Evolutionary conservation across 768 basidiomycete species (phyloP).

Genomic region (Mycena sanguinolenta): DNA sequence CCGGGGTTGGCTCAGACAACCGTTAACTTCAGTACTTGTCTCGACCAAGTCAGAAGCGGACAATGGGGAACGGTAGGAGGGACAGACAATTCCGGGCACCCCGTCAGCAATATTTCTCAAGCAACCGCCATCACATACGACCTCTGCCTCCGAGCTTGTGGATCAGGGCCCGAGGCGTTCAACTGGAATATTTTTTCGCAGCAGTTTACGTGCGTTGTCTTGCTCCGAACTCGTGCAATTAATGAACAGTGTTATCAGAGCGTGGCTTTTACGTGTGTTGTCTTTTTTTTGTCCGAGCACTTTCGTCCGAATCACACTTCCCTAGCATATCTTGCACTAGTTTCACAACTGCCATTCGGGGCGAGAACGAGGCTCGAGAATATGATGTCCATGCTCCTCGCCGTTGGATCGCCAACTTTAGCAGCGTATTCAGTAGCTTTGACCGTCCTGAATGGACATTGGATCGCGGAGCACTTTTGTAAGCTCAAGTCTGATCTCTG

Average conservation of each 20-base stretch:
- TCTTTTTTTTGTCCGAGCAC: constrained; percentile 49
- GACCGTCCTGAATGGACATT: constrained; percentile 51
- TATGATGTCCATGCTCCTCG: constrained; percentile 49
- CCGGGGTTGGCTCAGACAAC: constrained; percentile 14
- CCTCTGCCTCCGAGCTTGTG: constrained; percentile 41
- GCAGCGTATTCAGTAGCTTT: constrained; percentile 55
- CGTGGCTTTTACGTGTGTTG: constrained; percentile 52
- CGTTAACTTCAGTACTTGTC: constrained; percentile 28
- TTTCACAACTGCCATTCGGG: constrained; percentile 58
- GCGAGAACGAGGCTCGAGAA: constrained; percentile 47
- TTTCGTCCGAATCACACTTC: background rate
- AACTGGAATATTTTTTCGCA: constrained; percentile 48
- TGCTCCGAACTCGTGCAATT: constrained; percentile 19
- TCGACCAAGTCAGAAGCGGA: constrained; percentile 19
- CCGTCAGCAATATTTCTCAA: constrained; percentile 35
- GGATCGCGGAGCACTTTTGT: constrained; percentile 45
- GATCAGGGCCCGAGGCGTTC: constrained; percentile 36
- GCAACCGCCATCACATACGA: constrained; percentile 44
- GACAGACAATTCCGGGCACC: constrained; percentile 37
- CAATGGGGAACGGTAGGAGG: constrained; percentile 19
- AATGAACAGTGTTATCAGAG: constrained; percentile 32
- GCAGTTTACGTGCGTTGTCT: constrained; percentile 44
- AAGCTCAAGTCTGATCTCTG: too few species aligned
- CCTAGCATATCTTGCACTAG: constrained; percentile 51
- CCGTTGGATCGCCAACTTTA: constrained; percentile 54